Conservation (phyloP, 2,329 filamentous ascomycete genomes). For the Penicillium hesseltinei region DNA sequence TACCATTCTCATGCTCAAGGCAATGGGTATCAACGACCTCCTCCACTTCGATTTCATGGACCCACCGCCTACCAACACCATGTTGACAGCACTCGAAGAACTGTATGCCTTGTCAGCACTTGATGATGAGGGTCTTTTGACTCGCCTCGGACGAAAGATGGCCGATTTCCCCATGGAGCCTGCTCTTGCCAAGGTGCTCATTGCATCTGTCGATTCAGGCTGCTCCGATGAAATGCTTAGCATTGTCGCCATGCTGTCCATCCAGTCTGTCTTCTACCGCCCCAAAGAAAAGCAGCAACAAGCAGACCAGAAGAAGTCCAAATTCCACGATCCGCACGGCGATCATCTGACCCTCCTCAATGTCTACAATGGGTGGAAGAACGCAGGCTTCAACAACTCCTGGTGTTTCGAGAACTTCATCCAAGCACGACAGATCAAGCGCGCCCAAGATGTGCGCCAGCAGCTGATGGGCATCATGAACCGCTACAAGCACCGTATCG, state of each 20-base stretch:
- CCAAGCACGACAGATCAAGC: slow-evolving; percentile 81
- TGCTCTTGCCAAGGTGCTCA: slow-evolving; percentile 82
- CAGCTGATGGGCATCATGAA: slow-evolving; percentile 94
- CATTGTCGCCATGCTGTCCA: slow-evolving; percentile 91
- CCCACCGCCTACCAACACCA: slow-evolving; percentile 93
- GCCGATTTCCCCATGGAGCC: slow-evolving; percentile 99
- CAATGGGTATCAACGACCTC: slow-evolving; percentile 98
- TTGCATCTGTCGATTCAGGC: slow-evolving; percentile 78
- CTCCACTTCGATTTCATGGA: slow-evolving; percentile 99
- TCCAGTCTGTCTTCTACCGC: slow-evolving; percentile 84
- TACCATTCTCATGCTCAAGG: slow-evolving; percentile 96
- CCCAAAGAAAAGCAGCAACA: slow-evolving; percentile 96
- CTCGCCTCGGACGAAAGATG: slow-evolving; percentile 91
- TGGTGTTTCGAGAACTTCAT: slow-evolving; percentile 99
- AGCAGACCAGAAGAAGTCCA: slow-evolving; percentile 95
- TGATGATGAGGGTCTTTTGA: slow-evolving; percentile 92
- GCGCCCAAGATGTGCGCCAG: slow-evolving; percentile 87
- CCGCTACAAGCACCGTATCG: slow-evolving; percentile 76
- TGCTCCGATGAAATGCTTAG: slow-evolving; percentile 93
- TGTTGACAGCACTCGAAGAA: slow-evolving; percentile 94
- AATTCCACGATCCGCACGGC: slow-evolving; percentile 92
- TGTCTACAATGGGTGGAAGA: slow-evolving; percentile 97
- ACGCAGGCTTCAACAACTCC: slow-evolving; percentile 72
- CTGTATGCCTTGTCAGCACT: slow-evolving; percentile 87
- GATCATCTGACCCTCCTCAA: slow-evolving; percentile 95